Evolutionary conservation across 768 basidiomycete species (phyloP).

Genomic region (Macrolepiota fuliginosa): DNA sequence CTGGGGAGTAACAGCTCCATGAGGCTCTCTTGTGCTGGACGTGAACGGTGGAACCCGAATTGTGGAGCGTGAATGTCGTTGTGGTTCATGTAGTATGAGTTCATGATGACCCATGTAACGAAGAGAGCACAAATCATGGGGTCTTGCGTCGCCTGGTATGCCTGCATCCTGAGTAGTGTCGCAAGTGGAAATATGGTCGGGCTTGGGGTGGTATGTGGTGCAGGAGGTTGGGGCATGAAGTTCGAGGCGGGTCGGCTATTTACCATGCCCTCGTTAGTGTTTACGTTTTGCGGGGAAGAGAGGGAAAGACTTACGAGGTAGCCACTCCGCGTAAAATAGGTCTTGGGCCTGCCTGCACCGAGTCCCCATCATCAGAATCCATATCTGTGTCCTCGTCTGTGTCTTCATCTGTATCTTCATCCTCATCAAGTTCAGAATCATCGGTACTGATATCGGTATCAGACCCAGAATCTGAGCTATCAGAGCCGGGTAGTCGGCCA

Average conservation of each 20-base stretch:
- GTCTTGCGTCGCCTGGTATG: background rate
- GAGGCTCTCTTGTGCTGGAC: background rate
- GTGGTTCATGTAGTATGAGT: background rate
- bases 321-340: background rate
- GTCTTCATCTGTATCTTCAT: no score
- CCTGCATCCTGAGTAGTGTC: background rate
- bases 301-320: background rate
- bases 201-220: background rate
- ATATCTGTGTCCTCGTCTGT: background rate
- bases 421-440: background rate
- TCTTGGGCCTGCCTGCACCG: background rate
- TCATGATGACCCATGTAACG: background rate
- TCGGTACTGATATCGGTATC: background rate
- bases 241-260: background rate
- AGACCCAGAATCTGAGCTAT: background rate
- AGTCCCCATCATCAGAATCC: background rate
- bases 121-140: background rate
- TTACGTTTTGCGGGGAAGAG: background rate
- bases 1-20: background rate
- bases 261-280: background rate
- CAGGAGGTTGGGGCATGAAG: background rate
- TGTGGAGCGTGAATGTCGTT: background rate
- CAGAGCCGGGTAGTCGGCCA: background rate
- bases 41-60: background rate
- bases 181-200: background rate